Base-by-base conservation (phyloP, 352 stramenopile species). In the Phytopythium ostracodes region DNA sequence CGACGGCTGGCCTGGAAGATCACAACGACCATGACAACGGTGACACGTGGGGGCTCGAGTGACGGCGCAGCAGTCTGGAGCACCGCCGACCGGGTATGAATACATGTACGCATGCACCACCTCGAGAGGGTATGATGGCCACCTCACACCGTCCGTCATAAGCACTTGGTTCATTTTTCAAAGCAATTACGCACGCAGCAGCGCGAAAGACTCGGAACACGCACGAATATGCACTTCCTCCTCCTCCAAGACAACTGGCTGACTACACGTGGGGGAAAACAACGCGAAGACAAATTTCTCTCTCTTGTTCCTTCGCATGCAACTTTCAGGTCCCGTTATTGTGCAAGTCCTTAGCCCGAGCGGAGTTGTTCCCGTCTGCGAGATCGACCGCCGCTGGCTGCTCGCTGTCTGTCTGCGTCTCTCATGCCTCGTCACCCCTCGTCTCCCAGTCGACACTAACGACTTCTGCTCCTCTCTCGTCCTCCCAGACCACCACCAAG, bases 331-430 rank as follows among this genome's bases (percentile, higher is more conserved):
- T 50, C 40, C 17, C 24, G 55, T 60, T 60, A 60, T 52, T 60
- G 55, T 60, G 55, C 55, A 60, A 60, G 55, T 40, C 55, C 55
- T 60, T 51, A 60, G 55, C 55, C 55, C 55, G 55, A 60, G 33
- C 40, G 40, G 57, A 43, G 44, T 59, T 31, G 53, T 44, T 46
- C 35, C 22, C n/a, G 53, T 47, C 53, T 59, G 29, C n/a, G 53
- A 59, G 53, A 15, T 22, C 25, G 46, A 7, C 25, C 15, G 7
- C 47, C 47, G 25, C 47, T 33, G 29, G 12, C 53, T 17, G 22
- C 53, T 44, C 52, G 3, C 5, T 36, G 38, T n/a, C 38, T 36
- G 22, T n/a, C 53, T n/a, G 35, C n/a, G 47, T 22, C 20, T 7
- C 5, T 35, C 29, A 43, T 18, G 11, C 27, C 49, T 1, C n/a